Evolutionary conservation across 495 filamentous ascomycete genomes (phyloP).

Genomic region (Aspergillus steynii): DNA sequence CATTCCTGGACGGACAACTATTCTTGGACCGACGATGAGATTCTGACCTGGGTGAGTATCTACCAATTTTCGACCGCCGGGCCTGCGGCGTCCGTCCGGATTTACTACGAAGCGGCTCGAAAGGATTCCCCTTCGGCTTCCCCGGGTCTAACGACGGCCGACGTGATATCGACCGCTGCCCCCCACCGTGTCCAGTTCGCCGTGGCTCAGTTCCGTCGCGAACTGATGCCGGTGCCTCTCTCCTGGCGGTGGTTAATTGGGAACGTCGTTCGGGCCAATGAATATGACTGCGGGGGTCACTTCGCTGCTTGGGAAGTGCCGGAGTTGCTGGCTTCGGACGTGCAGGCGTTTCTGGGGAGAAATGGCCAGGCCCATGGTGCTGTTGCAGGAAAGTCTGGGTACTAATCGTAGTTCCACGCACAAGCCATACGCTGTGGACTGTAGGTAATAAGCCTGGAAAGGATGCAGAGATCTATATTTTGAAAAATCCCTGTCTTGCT

Average conservation of each 20-base stretch:
- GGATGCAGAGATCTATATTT: constrained; percentile 1
- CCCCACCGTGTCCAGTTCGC: constrained; percentile 38
- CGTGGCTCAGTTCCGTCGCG: constrained; percentile 44
- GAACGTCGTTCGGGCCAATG: constrained; percentile 40
- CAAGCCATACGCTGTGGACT: background rate
- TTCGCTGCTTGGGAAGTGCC: constrained; percentile 55
- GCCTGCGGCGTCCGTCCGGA: constrained; percentile 47
- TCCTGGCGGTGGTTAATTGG: constrained; percentile 43
- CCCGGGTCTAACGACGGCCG: constrained; percentile 15
- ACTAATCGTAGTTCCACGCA: constrained; percentile 58
- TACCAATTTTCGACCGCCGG: constrained; percentile 55
- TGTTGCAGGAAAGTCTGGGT: constrained; percentile 38
- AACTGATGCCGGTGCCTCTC: constrained; percentile 42
- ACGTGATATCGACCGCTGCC: constrained; percentile 15
- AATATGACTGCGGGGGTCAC: constrained; percentile 49
- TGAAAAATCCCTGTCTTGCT: background rate
- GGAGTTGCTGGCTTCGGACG: constrained; percentile 40
- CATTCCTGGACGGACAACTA: constrained; percentile 52
- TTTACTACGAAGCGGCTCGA: constrained; percentile 49
- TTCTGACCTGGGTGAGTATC: constrained; percentile 55
- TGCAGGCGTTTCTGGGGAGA: constrained; percentile 45
- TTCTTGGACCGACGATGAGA: constrained; percentile 55
- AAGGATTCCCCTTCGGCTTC: constrained; percentile 5
- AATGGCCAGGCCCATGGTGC: constrained; percentile 40
- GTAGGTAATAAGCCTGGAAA: background rate